Evolutionary conservation across 768 basidiomycete species (phyloP), one percentile per base, ranked within the genome.

Genomic region (Phylloporus scabripes): DNA sequence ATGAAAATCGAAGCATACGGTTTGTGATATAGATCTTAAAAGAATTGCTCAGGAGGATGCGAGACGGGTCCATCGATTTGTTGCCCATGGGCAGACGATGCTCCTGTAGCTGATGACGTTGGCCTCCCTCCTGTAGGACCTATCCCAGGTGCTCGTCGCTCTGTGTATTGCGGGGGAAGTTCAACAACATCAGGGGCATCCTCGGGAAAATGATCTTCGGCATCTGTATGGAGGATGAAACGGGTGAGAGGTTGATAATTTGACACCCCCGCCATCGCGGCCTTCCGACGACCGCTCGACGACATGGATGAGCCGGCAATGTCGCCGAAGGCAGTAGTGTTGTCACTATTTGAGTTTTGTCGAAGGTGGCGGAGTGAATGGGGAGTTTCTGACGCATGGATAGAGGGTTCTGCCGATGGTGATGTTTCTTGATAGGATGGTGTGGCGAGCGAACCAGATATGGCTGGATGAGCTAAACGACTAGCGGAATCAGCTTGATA

Each of bases 81-180:
- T 24, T 46, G 55, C 17, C 38, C 59, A 34, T 49, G 40, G 21
- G 51, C 44, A 26, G 50, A 49, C 11, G 50, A 44, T 28, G 40
- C 23, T 18, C 23, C 43, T 12, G 55, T 51, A 18, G 21, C 33
- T 7, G 47, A 54, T n/a, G 62, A 53, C 37, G 48, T 18, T 2
- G 62, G 52, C 46, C 59, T 50, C 37, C 37, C 45, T 42, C 4
- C 54, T n/a, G 47, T 14, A 24, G n/a, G 32, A 18, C 11, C 14
- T 33, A 32, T 20, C 36, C 14, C n/a, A 33, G 61, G 51, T 40
- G 60, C 61, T 17, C 74, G 74, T 31, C 76, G 70, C 52, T 79
- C 82, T 21, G 74, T 74, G 59, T 89, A 89, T 61, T 80, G 80
- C 14, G 86, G 86, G 23, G 87, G 87, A n/a, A 87, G 73, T 66